Conservation (phyloP, 2,329 filamentous ascomycete genomes). For the Aspergillus arachidicola region DNA sequence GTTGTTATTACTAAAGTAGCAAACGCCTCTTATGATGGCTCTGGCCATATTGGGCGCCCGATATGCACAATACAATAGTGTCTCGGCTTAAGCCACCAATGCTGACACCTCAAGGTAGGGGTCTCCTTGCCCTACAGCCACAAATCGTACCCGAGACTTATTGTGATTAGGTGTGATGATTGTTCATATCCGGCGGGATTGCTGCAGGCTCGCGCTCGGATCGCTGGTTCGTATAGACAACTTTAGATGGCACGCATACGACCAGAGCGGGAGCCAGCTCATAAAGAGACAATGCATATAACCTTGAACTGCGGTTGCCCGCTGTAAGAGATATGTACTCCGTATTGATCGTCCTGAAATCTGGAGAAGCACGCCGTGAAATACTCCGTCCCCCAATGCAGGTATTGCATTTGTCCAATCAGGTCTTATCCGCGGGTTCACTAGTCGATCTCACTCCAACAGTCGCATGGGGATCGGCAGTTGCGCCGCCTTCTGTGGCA, state of each 20-base stretch:
- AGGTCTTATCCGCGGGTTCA: conserved; percentile 26
- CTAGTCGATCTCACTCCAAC: conserved; percentile 17
- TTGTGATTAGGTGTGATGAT: neutral
- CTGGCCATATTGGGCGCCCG: neutral
- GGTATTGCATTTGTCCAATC: conserved; percentile 11
- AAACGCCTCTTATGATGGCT: neutral
- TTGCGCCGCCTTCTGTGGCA: conserved; percentile 12
- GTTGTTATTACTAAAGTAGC: neutral
- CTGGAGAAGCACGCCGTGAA: neutral
- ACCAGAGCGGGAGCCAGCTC: neutral
- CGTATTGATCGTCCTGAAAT: conserved; percentile 1
- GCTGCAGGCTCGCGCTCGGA: neutral
- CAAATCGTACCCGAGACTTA: neutral
- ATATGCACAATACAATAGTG: neutral
- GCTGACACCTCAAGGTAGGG: neutral
- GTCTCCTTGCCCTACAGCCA: neutral
- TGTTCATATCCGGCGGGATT: neutral
- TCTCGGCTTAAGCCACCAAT: neutral
- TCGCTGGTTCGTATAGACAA: neutral
- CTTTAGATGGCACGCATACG: neutral
- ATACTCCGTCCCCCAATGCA: neutral
- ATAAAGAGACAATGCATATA: neutral
- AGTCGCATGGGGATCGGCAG: conserved; percentile 13
- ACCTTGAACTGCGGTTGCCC: neutral
- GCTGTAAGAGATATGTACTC: conserved; percentile 1